Evolutionary conservation across 164 flowering plant genomes (phyloP).

Genomic region (Vitis rupestris): DNA sequence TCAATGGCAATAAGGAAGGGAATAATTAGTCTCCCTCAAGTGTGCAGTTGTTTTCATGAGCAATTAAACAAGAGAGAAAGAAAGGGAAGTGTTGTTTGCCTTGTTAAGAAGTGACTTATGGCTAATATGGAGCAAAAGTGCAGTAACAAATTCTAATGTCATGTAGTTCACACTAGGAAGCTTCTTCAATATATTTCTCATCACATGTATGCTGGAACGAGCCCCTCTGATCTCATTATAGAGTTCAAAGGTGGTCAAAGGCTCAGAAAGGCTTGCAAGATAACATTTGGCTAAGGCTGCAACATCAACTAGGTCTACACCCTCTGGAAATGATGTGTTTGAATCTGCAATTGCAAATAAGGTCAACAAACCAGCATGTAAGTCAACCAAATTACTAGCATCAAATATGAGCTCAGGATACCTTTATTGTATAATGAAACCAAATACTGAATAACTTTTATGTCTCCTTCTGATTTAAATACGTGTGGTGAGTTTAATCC

Average conservation of each 20-base stretch:
- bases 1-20: no score
- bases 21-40: no score
- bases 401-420: constrained; percentile 19
- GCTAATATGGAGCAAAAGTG: constrained; percentile 78
- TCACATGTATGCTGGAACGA: constrained; percentile 61
- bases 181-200: constrained; percentile 69
- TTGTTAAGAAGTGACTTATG: constrained; percentile 87
- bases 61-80: constrained; percentile 9
- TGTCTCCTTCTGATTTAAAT: constrained; percentile 81
- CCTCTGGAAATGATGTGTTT: constrained; percentile 73
- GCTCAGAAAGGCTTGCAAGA: constrained; percentile 91
- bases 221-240: constrained; percentile 71
- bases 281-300: constrained; percentile 75
- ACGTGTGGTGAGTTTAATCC: constrained; percentile 65
- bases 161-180: constrained; percentile 85
- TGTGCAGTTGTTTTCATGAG: neutral
- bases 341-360: constrained; percentile 41
- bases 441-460: constrained; percentile 64
- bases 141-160: constrained; percentile 83
- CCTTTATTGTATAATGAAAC: constrained; percentile 85
- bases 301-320: constrained; percentile 59
- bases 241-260: constrained; percentile 72
- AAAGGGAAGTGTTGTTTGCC: constrained; percentile 29
- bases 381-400: no score
- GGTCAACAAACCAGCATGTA: neutral